A percentile compares a stretch with the other conserved stretches of the same genome.
phyloP scores from a whole-genome alignment of 2,329 filamentous ascomycete species.

The Aspergillus costaricaensis region DNA sequence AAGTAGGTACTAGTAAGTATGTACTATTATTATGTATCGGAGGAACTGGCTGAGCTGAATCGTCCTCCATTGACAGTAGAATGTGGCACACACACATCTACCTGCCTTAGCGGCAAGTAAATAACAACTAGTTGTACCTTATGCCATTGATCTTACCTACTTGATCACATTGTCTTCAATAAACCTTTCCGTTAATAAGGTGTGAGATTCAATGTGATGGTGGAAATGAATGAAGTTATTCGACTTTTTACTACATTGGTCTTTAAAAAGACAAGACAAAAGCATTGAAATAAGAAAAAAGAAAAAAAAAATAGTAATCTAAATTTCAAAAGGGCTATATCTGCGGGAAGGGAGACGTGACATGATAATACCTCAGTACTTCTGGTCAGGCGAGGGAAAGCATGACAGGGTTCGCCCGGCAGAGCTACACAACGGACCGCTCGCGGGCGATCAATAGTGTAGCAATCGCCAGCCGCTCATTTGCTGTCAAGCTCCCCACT shows the following conservation, averaged over 20 bases:
- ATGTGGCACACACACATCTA: no score
- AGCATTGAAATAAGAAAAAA: no score
- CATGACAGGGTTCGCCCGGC: constrained; percentile 16
- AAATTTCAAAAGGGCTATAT: not conserved
- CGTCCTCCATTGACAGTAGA: not conserved
- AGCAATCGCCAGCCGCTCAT: constrained; percentile 8
- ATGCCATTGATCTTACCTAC: not conserved
- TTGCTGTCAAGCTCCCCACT: constrained; percentile 9
- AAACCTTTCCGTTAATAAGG: not conserved
- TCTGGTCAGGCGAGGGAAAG: not conserved
- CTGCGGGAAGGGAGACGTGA: not conserved
- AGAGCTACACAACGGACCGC: constrained; percentile 22
- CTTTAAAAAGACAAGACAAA: no score
- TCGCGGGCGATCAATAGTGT: constrained; percentile 22
- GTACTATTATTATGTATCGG: not conserved
- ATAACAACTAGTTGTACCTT: not conserved
- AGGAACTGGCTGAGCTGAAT: not conserved
- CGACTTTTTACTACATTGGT: not conserved
- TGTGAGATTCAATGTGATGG: not conserved
- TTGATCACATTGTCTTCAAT: not conserved
- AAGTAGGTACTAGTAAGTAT: not conserved
- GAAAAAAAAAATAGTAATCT: no score
- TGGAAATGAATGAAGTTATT: not conserved
- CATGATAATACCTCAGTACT: not conserved
- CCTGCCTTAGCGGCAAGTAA: not conserved